Evolutionary conservation across 148 eudicot species (phyloP), one percentile per base, ranked within the genome.

Genomic region (Simmondsia chinensis): DNA sequence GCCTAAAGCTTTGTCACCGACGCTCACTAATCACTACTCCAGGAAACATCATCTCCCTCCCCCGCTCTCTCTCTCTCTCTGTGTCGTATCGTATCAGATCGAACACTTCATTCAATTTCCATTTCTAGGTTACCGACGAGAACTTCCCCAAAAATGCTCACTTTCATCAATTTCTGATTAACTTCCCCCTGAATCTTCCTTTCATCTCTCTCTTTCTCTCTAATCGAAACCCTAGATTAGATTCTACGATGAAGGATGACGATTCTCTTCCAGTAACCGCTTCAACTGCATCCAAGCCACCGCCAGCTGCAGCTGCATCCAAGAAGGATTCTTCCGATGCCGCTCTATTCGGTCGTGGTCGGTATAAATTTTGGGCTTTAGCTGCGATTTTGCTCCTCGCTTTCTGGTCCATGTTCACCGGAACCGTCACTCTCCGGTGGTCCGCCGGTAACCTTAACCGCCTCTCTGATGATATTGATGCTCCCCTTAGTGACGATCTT

Each of bases 341-440:
- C 4, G 38, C 22, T 21, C 11, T 59, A 0, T 68, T 73, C 45
- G 75, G 79, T 3, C 66, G 63, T 43, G 83, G 89, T 20, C 73
- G 96, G 1, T 83, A 83, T 68, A 88, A 88, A 37, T 68, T 88
- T 30, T 88, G 89, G 89, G 86, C 86, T 9, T 46, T 88, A 27
- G 69, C 79, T 3, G 96, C 86, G 12, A 80, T 88, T 42, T 34
- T 83, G 10, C 66, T 88, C 14, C 64, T 88, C 4, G 96, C 96
- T 4, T 80, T 83, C 50, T 88, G 96, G 89, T 88, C 96, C 6
- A 83, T 88, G 83, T 63, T 88, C 56, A 80, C 94, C 69, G 94
- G 96, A 29, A 80, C 89, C 43, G 94, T 80, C 64, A 72, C 86
- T 20, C 96, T 88, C 54, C 89, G 89, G 0, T 73, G 83, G 83